Conservation (phyloP, 140 eudicot genomes). For the Ambrosia hybrid region DNA sequence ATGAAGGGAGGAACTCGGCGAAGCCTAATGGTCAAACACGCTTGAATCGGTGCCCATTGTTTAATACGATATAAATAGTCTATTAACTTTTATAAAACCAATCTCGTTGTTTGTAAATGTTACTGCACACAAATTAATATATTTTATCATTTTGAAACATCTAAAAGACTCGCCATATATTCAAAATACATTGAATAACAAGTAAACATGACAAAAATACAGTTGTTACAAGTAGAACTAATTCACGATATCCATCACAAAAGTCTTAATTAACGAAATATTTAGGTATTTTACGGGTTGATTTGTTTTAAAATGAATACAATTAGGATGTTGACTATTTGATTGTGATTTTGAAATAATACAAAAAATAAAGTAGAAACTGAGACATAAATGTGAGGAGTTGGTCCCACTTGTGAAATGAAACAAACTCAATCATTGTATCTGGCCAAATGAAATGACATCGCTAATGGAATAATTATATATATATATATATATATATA, state of each 20-base stretch:
- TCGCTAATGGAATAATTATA: neutral
- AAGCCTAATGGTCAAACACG: too few species aligned
- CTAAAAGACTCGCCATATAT: neutral
- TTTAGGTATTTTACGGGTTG: neutral
- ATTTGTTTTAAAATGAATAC: neutral
- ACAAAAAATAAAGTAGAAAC: neutral
- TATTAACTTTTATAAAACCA: too few species aligned
- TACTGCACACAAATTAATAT: too few species aligned
- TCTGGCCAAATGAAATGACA: constrained; percentile 15
- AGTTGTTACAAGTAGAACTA: neutral
- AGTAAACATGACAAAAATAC: neutral
- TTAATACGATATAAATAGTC: too few species aligned
- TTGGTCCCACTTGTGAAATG: constrained; percentile 21
- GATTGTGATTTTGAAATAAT: constrained; percentile 1
- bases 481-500: neutral
- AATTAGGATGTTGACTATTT: constrained; percentile 7
- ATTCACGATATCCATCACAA: neutral
- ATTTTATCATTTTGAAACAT: neutral
- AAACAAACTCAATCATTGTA: constrained; percentile 2
- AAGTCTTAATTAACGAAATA: neutral
- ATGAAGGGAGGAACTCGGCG: too few species aligned
- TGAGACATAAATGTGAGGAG: constrained; percentile 14
- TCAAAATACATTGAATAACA: neutral
- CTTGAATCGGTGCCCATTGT: too few species aligned
- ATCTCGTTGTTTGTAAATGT: too few species aligned